These are phyloP conservation scores for Panaeolus cyanescens DNA, from an alignment of 768 basidiomycete genomes.

Conservation along the genomic window DNA sequence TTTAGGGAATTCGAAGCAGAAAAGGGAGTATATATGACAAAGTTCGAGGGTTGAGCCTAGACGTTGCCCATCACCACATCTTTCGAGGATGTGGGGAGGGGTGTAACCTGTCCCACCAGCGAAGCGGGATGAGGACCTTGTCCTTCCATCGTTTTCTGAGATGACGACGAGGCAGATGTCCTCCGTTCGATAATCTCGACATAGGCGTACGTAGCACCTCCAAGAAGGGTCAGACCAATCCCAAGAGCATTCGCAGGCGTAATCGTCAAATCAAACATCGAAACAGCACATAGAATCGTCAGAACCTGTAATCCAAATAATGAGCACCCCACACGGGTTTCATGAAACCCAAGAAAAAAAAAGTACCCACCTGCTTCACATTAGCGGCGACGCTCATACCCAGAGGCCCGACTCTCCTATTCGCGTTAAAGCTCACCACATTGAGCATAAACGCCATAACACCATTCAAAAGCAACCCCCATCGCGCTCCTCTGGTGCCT, in stretches of 20 bases:
- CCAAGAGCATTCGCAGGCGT: conserved; percentile 80
- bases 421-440: conserved; percentile 94
- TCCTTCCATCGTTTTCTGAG: background rate
- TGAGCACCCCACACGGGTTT: background rate
- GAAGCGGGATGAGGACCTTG: too few relatives aligned
- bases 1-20: too few relatives aligned
- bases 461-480: conserved; percentile 76
- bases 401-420: conserved; percentile 85
- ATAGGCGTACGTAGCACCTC: conserved; percentile 80
- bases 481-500: conserved; percentile 31
- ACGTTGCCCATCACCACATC: background rate
- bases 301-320: conserved; percentile 75
- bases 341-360: background rate
- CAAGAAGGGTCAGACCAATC: conserved; percentile 79
- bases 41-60: too few relatives aligned
- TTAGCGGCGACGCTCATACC: conserved; percentile 76
- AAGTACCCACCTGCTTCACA: conserved; percentile 50
- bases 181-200: conserved; percentile 62
- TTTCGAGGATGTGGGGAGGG: background rate
- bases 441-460: conserved; percentile 90
- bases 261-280: conserved; percentile 82
- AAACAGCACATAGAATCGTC: conserved; percentile 82
- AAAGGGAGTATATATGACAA: too few relatives aligned
- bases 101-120: background rate
- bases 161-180: background rate